Evolutionary conservation across 306 rosid species (phyloP).

Genomic region (Prunus salicina): DNA sequence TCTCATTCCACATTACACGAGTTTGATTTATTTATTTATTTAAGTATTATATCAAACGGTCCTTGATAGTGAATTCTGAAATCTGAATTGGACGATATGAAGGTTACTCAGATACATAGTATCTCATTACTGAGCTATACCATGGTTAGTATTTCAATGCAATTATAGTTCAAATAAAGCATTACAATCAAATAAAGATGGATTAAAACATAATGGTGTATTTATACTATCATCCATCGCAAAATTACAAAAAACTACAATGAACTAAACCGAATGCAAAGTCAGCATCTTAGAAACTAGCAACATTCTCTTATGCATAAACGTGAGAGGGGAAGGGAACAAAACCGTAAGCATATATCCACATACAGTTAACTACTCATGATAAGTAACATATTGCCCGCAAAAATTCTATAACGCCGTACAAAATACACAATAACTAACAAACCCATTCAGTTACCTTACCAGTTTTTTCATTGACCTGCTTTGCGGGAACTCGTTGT

Average conservation of each 20-base stretch:
- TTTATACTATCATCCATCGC: neutral
- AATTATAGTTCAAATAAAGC: neutral
- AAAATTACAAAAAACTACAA: neutral
- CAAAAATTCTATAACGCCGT: neutral
- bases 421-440: neutral
- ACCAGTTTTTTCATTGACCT: conserved; percentile 73
- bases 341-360: neutral
- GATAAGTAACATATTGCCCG: conserved; percentile 6
- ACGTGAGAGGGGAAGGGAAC: neutral
- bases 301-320: neutral
- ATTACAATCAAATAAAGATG: neutral
- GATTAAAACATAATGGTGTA: neutral
- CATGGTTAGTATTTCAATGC: neutral
- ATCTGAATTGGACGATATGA: neutral
- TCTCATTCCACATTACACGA: too few species aligned
- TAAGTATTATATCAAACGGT: neutral
- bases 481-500: conserved; percentile 53
- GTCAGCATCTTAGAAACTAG: neutral
- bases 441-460: conserved; percentile 51
- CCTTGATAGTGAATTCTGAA: neutral
- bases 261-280: neutral
- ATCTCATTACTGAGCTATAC: neutral
- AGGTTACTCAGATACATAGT: neutral
- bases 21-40: too few species aligned
- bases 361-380: neutral